phyloP scores from a whole-genome alignment of 2,329 filamentous ascomycete genomes.

The Ophiosphaerella korrae region DNA sequence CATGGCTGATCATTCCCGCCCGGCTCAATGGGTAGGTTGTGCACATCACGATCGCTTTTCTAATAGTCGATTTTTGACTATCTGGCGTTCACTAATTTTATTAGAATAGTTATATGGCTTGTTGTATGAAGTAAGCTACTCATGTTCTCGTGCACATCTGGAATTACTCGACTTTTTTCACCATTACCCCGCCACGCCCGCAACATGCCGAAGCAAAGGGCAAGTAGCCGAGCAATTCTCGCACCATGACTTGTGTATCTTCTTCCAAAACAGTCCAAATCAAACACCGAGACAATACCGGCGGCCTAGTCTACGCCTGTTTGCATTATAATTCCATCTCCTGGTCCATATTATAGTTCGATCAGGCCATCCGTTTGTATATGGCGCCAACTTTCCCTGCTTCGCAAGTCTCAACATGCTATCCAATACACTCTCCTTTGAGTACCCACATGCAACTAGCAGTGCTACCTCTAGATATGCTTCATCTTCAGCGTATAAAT shows the following conservation, averaged over 20 bases:
- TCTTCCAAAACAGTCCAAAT: too few relatives aligned
- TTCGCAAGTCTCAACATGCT: slow-evolving; percentile 4
- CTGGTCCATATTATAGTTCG: not conserved
- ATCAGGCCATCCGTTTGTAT: not conserved
- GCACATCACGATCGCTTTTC: not conserved
- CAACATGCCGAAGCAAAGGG: not conserved
- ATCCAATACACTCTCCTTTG: not conserved
- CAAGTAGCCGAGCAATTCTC: too few relatives aligned
- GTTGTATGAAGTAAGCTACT: not conserved
- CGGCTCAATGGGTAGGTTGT: not conserved
- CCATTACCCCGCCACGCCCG: slow-evolving; percentile 16
- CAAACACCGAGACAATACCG: too few relatives aligned
- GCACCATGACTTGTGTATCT: too few relatives aligned
- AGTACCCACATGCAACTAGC: slow-evolving; percentile 7
- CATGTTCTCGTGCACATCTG: not conserved
- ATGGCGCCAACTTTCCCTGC: slow-evolving; percentile 1
- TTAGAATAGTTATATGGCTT: not conserved
- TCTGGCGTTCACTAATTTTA: not conserved
- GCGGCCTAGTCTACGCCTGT: too few relatives aligned
- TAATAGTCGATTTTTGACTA: not conserved
- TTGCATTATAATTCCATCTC: not conserved
- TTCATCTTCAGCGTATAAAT: not conserved
- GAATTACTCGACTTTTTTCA: too few relatives aligned
- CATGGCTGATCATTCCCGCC: slow-evolving; percentile 13
- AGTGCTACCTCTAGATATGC: slow-evolving; percentile 5